Conservation (phyloP, 2,329 filamentous ascomycete genomes). For the Periconia digitata region DNA sequence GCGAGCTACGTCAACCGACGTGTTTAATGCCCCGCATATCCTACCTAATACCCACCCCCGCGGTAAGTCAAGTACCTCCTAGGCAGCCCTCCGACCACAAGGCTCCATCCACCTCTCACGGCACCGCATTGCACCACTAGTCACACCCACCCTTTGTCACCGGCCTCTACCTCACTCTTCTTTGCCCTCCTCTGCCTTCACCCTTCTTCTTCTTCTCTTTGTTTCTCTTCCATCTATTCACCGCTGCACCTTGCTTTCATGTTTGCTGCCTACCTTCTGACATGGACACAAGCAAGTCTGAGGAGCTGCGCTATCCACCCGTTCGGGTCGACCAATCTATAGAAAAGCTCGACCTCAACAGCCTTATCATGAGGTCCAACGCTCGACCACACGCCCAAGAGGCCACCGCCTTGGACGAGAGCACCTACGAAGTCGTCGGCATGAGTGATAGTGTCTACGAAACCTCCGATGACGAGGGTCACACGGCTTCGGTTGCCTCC, state of each 20-base stretch:
- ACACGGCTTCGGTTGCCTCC: slow-evolving; percentile 41
- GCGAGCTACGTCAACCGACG: slow-evolving; percentile 2
- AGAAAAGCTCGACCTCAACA: slow-evolving; percentile 34
- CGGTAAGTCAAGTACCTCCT: slow-evolving; percentile 19
- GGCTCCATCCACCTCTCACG: slow-evolving; percentile 3
- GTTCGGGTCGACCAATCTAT: slow-evolving; percentile 34
- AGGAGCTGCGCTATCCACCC: slow-evolving; percentile 35
- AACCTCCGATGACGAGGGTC: slow-evolving; percentile 40
- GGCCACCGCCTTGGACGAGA: slow-evolving; percentile 38
- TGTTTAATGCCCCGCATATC: slow-evolving; percentile 11
- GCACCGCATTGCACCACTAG: background rate
- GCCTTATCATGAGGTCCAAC: slow-evolving; percentile 39
- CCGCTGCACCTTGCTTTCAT: slow-evolving; percentile 9
- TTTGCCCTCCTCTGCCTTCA: background rate
- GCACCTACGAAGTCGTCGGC: slow-evolving; percentile 33
- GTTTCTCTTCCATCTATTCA: too few species aligned
- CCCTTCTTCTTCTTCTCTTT: background rate
- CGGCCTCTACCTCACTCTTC: slow-evolving; percentile 1
- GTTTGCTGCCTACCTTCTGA: slow-evolving; percentile 19
- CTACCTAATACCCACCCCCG: slow-evolving; percentile 16
- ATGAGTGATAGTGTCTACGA: slow-evolving; percentile 33
- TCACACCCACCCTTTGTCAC: slow-evolving; percentile 1
- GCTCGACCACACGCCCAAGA: slow-evolving; percentile 26
- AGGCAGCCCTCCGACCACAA: slow-evolving; percentile 18
- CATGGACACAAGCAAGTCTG: slow-evolving; percentile 31